Percentiles rank a stretch among this genome's conserved stretches.
Evolutionary conservation across 441 rosid genomes (phyloP).

Genomic region (Eruca vesicaria): DNA sequence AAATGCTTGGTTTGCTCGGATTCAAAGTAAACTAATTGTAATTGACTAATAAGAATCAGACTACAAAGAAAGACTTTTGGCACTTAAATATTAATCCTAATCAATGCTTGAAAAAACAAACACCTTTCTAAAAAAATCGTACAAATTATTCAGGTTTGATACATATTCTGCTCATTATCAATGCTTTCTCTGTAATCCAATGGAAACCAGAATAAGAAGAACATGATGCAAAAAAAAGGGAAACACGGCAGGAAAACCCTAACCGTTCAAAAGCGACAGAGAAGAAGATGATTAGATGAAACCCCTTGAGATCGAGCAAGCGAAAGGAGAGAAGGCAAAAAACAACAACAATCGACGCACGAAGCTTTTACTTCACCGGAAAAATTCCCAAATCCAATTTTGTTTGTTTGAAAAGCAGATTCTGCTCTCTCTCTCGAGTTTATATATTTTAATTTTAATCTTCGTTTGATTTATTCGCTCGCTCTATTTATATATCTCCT

Average conservation of each 20-base stretch:
- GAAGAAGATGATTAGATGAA: constrained; percentile 20
- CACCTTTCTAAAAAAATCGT: not conserved
- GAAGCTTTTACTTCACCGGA: constrained; percentile 9
- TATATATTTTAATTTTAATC: not conserved
- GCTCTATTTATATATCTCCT: not conserved
- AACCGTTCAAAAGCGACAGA: constrained; percentile 19
- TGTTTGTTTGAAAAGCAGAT: constrained; percentile 15
- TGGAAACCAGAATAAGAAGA: not conserved
- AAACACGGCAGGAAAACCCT: constrained; percentile 4
- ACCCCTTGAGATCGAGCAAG: constrained; percentile 5
- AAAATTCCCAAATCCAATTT: constrained; percentile 23
- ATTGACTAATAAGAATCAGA: not conserved
- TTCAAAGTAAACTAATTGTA: not conserved
- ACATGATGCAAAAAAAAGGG: not conserved
- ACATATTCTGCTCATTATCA: not conserved
- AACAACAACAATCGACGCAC: constrained; percentile 10
- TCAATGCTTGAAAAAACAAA: not conserved
- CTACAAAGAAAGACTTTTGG: not conserved
- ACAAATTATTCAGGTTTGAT: not conserved
- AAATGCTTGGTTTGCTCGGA: not conserved
- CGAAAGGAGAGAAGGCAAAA: not conserved
- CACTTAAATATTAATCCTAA: not conserved
- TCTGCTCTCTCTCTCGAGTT: not conserved
- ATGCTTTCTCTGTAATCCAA: not conserved
- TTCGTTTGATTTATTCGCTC: constrained; percentile 7